These are phyloP conservation scores for Solanum chacoense DNA, from an alignment of 305 asterid genomes.

Conservation along the genomic window DNA sequence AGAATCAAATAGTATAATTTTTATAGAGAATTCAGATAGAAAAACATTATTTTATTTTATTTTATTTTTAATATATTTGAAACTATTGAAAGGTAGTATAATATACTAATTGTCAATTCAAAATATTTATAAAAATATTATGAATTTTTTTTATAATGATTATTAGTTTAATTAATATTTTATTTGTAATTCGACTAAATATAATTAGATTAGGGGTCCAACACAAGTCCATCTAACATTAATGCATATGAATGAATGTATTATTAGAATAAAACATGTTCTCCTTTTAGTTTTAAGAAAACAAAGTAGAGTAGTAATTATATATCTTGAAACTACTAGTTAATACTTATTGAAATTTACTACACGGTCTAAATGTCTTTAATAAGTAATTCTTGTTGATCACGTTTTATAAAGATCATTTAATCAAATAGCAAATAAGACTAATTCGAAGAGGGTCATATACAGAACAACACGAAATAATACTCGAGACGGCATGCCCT, in stretches of 20 bases:
- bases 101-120: background rate
- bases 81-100: background rate
- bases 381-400: background rate
- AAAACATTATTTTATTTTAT: too few relatives aligned
- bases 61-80: too few relatives aligned
- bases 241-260: background rate
- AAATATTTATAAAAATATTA: too few relatives aligned
- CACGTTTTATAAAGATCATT: background rate
- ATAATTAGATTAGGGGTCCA: background rate
- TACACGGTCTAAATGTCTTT: background rate
- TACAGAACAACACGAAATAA: background rate
- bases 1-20: too few relatives aligned
- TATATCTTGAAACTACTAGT: background rate
- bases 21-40: fast-evolving
- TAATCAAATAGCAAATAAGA: background rate
- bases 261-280: background rate
- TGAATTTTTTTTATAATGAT: too few relatives aligned
- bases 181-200: background rate
- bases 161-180: too few relatives aligned
- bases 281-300: background rate
- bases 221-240: background rate
- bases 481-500: background rate
- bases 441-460: background rate
- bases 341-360: background rate
- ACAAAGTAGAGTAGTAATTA: background rate